Base-by-base conservation (phyloP, 495 filamentous ascomycete genomes). In the Massariosphaeria phaeospora region DNA sequence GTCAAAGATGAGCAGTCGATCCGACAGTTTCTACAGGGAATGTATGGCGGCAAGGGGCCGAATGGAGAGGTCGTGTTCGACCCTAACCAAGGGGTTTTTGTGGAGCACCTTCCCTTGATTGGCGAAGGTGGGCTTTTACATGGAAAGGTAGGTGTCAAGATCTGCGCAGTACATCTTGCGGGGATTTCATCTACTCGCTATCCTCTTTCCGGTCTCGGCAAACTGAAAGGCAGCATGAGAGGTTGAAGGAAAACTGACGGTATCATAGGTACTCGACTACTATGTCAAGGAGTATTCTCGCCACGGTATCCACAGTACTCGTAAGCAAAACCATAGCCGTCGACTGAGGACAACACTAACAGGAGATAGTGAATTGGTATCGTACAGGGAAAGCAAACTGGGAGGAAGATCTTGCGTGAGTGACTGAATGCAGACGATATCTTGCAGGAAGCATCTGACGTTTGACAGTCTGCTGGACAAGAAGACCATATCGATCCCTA, bases 301-400 rank as follows among this genome's bases (percentile, higher is more conserved):
- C n/a, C 74, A 82, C 56, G 91, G 90, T 0, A 63, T 96, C 48
- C 78, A 83, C 58, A 88, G 86, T 2, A 84, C 87, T 17, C 73
- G 85, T 81, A 85, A 65, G 75, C 66, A 3, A 11, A n/a, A 29
- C 38, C 30, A 24, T 23, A 17, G 7, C 33, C 21, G 21, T 48
- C 15, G 21, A 8, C 12, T 11, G 21, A 34, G 48, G 34, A 38
- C 56, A 26, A 18, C 30, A 46, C 55, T 62, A 25, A 61, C 48
- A 25, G 15, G 23, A 18, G 36, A 35, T 39, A 83, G 81, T 82
- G 45, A 84, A 90, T 61, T 96, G 90, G 89, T 96, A 97, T 68
- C 78, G 85, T 13, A 85, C 80, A 2, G 67, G 74, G 1, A 64
- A 81, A 66, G 67, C 84, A 47, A 96, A 96, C 66, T 85, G 75